Evolutionary conservation across 768 basidiomycete species (phyloP), one percentile per base, ranked within the genome.

Genomic region (Cubamyces lactineus): DNA sequence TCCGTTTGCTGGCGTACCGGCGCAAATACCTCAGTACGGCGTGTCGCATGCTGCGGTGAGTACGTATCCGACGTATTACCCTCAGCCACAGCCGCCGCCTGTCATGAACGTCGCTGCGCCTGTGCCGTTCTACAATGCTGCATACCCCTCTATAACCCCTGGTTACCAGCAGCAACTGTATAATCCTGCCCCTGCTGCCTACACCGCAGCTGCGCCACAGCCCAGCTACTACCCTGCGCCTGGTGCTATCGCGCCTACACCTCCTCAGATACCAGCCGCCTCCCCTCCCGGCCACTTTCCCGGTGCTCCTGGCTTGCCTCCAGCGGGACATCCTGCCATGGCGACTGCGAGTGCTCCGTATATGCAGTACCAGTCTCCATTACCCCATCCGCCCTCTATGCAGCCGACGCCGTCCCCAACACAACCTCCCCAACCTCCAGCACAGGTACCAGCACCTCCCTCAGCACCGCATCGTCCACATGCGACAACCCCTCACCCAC

Each of bases 81-180:
- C 55, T 12, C 55, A 62, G 30, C 49, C 49, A 3, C 61, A 51
- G 34, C 61, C 42, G 0, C 55, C 42, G 7, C 55, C 34, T 30
- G 55, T 53, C 12, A 50, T 38, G 16, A 40, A 38, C 43, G 9
- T 19, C 6, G 30, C 53, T 17, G n/a, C 46, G 28, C 53, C 53
- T 24, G 16, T 24, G 21, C 57, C 40, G 21, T 64, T 59, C 28
- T 57, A 62, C n/a, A n/a, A 24, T 21, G 52, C 41, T 28, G 40
- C 40, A 12, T 54, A 43, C 38, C 45, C 57, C 23, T 19, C 38
- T 8, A 3, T 43, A 7, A 41, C 57, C 19, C 38, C 39, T 7
- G 53, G 50, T 17, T 41, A 30, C 34, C 62, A 64, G 41, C 23
- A 23, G 23, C 51, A 53, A 23, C 62, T 42, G 23, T 24, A 57